phyloP scores from a whole-genome alignment of 23 red algal species.

The Cyanidium caldarium region DNA sequence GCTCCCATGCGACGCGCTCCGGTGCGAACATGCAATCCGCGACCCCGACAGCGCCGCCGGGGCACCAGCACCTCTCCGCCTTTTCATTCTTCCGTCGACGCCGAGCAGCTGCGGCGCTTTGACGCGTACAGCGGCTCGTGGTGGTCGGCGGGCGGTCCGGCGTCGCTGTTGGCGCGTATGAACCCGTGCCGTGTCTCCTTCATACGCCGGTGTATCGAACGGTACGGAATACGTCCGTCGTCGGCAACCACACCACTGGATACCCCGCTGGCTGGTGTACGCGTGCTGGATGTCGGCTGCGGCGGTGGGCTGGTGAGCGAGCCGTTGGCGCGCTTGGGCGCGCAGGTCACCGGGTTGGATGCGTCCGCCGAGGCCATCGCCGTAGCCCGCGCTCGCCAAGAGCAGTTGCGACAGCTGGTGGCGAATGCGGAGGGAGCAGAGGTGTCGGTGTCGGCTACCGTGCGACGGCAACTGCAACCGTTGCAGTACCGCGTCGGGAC shows the following conservation, averaged over 20 bases:
- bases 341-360: conserved; percentile 61
- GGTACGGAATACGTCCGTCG: not conserved
- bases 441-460: not conserved
- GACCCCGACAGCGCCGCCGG: too few relatives aligned
- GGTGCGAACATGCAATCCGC: too few relatives aligned
- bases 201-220: conserved; percentile 23
- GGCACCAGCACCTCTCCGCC: too few relatives aligned
- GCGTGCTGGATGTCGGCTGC: conserved; percentile 88
- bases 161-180: conserved; percentile 55
- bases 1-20: too few relatives aligned
- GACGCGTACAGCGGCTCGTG: conserved; percentile 37
- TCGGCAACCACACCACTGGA: not conserved
- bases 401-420: not conserved
- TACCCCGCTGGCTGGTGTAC: conserved; percentile 19
- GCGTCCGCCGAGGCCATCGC: conserved; percentile 38
- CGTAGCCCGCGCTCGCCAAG: conserved; percentile 37
- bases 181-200: conserved; percentile 71
- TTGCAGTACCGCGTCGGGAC: conserved; percentile 35
- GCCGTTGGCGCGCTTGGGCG: conserved; percentile 63
- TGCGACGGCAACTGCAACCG: not conserved
- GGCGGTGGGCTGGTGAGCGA: conserved; percentile 69
- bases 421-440: too few relatives aligned
- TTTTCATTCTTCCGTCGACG: conserved; percentile 34
- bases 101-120: conserved; percentile 57
- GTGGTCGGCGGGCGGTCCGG: conserved; percentile 68